Conservation (phyloP, 495 filamentous ascomycete genomes). For the Penicillium antarcticum region DNA sequence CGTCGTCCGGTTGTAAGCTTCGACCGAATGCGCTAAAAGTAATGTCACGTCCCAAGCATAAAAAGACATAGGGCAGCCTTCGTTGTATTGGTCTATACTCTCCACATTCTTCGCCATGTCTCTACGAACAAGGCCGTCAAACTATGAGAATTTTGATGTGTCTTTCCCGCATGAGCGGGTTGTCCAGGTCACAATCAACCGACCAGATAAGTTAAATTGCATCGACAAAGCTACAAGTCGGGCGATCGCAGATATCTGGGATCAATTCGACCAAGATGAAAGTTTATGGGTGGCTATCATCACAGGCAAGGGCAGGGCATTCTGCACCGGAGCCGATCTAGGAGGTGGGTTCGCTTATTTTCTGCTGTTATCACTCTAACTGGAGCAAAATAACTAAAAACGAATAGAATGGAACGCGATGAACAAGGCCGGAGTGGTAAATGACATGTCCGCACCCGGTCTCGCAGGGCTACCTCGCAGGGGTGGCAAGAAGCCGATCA, state of each 20-base stretch:
- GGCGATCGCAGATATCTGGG: constrained; percentile 48
- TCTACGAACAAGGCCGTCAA: constrained; percentile 11
- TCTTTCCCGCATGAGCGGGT: constrained; percentile 41
- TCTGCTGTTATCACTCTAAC: background rate
- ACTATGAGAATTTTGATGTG: constrained; percentile 29
- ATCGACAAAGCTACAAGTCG: constrained; percentile 44
- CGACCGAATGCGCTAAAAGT: background rate
- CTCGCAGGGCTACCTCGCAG: constrained; percentile 55
- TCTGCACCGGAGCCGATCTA: constrained; percentile 57
- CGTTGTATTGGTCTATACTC: background rate
- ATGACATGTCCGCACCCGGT: constrained; percentile 44
- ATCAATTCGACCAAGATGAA: constrained; percentile 51
- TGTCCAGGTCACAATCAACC: constrained; percentile 41
- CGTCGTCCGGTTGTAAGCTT: background rate
- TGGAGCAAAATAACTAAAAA: background rate
- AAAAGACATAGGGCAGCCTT: background rate
- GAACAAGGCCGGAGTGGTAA: constrained; percentile 34
- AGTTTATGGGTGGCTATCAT: constrained; percentile 51
- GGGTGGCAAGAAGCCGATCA: constrained; percentile 54
- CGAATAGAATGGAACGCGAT: constrained; percentile 39
- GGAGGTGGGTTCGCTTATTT: constrained; percentile 19
- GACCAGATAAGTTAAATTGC: constrained; percentile 46
- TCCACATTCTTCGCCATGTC: constrained; percentile 17
- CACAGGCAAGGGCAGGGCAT: constrained; percentile 53
- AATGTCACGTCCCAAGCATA: background rate